Percentiles rank a stretch among this genome's conserved stretches.
Conservation (phyloP, 2,329 filamentous ascomycete species). For the Cercospora beticola region DNA sequence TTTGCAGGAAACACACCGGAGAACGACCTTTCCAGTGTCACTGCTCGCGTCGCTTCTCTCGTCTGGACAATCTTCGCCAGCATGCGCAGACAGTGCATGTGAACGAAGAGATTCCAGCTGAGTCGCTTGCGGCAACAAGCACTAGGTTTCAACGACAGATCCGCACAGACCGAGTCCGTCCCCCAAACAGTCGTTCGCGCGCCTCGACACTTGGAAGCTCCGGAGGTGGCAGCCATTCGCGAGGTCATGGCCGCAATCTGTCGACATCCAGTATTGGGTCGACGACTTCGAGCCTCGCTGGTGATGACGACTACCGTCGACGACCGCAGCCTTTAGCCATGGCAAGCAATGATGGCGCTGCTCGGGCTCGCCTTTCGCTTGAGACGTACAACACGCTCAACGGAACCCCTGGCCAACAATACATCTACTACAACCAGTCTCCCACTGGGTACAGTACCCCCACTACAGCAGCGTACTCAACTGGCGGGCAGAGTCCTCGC, state of each 20-base stretch:
- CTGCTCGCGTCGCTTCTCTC: slow-evolving; percentile 87
- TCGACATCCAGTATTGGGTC: slow-evolving; percentile 86
- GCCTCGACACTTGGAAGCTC: slow-evolving; percentile 75
- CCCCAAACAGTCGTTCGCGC: slow-evolving; percentile 69
- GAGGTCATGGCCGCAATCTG: slow-evolving; percentile 80
- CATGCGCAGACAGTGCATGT: slow-evolving; percentile 97
- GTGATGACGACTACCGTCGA: slow-evolving; percentile 66
- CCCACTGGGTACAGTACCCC: slow-evolving; percentile 78
- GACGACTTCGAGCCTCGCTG: slow-evolving; percentile 66
- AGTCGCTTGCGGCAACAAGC: slow-evolving; percentile 88
- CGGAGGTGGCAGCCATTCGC: slow-evolving; percentile 58
- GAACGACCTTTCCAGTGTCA: slow-evolving; percentile 97
- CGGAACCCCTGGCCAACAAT: slow-evolving; percentile 63
- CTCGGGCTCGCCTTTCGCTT: slow-evolving; percentile 62
- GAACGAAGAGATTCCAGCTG: slow-evolving; percentile 92
- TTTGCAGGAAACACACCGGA: slow-evolving; percentile 83
- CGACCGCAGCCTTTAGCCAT: slow-evolving; percentile 81
- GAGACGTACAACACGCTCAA: slow-evolving; percentile 64
- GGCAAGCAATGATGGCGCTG: slow-evolving; percentile 62
- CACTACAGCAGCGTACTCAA: slow-evolving; percentile 78
- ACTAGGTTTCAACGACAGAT: slow-evolving; percentile 92
- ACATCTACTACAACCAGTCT: slow-evolving; percentile 65
- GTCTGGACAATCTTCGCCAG: slow-evolving; percentile 90
- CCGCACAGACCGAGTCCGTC: slow-evolving; percentile 78
- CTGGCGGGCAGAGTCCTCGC: slow-evolving; percentile 71